Conservation (phyloP, 306 rosid species). For the Rosa chinensis region DNA sequence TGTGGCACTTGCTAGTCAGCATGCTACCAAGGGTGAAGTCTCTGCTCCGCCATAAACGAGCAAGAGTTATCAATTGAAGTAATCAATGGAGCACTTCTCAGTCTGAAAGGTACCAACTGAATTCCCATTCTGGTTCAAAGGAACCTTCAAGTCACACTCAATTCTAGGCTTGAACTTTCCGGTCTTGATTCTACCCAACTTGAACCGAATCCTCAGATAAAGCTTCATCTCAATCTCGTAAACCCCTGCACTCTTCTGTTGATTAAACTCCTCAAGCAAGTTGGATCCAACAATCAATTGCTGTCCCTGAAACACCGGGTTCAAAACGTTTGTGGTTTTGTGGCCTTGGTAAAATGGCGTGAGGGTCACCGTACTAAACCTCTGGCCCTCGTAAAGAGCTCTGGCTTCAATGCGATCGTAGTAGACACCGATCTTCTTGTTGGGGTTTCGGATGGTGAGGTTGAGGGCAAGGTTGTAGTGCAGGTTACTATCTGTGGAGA, state of each 20-base stretch:
- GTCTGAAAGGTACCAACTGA: conserved; percentile 31
- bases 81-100: conserved; percentile 52
- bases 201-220: conserved; percentile 54
- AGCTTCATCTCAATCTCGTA: conserved; percentile 57
- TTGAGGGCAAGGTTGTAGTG: conserved; percentile 27
- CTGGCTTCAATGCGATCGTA: conserved; percentile 59
- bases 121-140: conserved; percentile 30
- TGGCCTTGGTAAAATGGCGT: conserved; percentile 61
- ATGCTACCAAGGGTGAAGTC: too few species aligned
- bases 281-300: conserved; percentile 20
- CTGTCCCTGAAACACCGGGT: conserved; percentile 45
- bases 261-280: conserved; percentile 19
- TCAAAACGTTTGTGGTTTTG: conserved; percentile 43
- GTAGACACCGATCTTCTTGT: conserved; percentile 61
- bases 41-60: neutral
- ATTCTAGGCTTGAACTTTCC: conserved; percentile 54
- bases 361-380: conserved; percentile 25
- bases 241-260: conserved; percentile 39
- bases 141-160: conserved; percentile 52
- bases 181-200: conserved; percentile 40
- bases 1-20: too few species aligned
- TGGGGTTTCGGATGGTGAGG: conserved; percentile 58
- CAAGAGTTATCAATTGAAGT: conserved; percentile 23
- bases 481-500: conserved; percentile 30
- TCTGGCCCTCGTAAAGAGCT: conserved; percentile 37